A percentile compares a stretch with the other conserved stretches of the same genome.
Evolutionary conservation across 345 rosid species (phyloP).

Genomic region (Brassica cretica): DNA sequence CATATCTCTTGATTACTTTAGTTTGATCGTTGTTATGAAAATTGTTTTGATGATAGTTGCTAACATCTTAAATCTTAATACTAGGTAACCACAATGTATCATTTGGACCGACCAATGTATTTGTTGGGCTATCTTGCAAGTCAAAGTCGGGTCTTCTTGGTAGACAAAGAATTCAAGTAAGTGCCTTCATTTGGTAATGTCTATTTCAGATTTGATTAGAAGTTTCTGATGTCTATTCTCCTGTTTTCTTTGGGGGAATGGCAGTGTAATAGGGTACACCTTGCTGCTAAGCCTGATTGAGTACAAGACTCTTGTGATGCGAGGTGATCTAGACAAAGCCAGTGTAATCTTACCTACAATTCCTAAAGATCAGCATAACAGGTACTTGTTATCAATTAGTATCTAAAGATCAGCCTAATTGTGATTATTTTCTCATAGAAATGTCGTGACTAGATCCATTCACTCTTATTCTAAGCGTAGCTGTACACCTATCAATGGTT

Average conservation of each 20-base stretch:
- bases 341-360: constrained; percentile 77
- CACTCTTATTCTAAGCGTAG: constrained; percentile 3
- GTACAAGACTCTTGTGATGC: constrained; percentile 96
- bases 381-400: constrained; percentile 42
- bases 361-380: constrained; percentile 83
- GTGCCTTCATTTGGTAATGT: constrained; percentile 28
- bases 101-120: constrained; percentile 99
- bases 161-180: constrained; percentile 99
- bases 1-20: constrained; percentile 18
- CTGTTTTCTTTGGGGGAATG: background rate
- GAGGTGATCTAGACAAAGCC: constrained; percentile 84
- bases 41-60: background rate
- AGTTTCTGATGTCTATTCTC: constrained; percentile 23
- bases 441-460: constrained; percentile 8
- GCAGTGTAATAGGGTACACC: constrained; percentile 85
- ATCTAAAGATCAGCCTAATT: background rate
- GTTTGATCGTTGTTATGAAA: constrained; percentile 9
- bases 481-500: background rate
- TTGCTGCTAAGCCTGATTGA: constrained; percentile 85
- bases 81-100: constrained; percentile 97
- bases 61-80: constrained; percentile 1
- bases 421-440: background rate
- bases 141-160: constrained; percentile 96
- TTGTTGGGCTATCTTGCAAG: constrained; percentile 93
- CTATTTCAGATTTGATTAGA: constrained; percentile 17